Base-by-base conservation (phyloP, 208 protist species). In the Phytomonas sp. region DNA sequence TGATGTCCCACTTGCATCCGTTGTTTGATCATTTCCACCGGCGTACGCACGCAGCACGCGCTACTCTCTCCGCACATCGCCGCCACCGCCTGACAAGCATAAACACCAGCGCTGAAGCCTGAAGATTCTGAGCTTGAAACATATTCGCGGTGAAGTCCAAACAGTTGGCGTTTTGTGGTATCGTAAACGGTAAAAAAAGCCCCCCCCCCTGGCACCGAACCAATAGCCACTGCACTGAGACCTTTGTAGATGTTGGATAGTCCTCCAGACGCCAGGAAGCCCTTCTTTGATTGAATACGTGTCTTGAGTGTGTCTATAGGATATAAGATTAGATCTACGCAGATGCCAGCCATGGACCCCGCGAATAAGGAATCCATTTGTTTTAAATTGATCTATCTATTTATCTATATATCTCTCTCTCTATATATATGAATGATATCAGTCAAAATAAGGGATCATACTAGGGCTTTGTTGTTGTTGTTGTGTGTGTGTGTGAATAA, bases 291-390 rank as follows among this genome's bases (percentile, higher is more conserved):
- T 74, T 97, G 94, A 19, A 96, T 73, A 12, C 95, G 88, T 30
- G 93, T 97, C 72, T 98, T 98, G 45, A 98, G 66, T 0, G 95
- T 98, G 78, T 98, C 95, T 42, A 98, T 86, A 0, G 95, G 95
- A 66, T 93, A 97, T 19, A 98, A 83, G 19, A 78, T 91, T 10
- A 96, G 37, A 70, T 98, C 95, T 12, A 97, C 93, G 19, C 85
- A 77, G 8, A 94, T 71, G 31, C 95, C 95, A 0, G 93, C 95
- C 11, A 82, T 72, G 2, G 89, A 92, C 56, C 95, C 95, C 1
- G 91, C 86, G 8, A 90, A 40, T 1, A 96, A 73, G 8, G 85
- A 93, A 31, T 94, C 86, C 89, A 94, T 93, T 29, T 30, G 34
- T 67, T 7, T 67, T 62, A 11, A 34, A 62, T 11, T 30, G 8